Evolutionary conservation across 177 flowering plant genomes (phyloP), one percentile per base, ranked within the genome.

Genomic region (Vitis hybrid): DNA sequence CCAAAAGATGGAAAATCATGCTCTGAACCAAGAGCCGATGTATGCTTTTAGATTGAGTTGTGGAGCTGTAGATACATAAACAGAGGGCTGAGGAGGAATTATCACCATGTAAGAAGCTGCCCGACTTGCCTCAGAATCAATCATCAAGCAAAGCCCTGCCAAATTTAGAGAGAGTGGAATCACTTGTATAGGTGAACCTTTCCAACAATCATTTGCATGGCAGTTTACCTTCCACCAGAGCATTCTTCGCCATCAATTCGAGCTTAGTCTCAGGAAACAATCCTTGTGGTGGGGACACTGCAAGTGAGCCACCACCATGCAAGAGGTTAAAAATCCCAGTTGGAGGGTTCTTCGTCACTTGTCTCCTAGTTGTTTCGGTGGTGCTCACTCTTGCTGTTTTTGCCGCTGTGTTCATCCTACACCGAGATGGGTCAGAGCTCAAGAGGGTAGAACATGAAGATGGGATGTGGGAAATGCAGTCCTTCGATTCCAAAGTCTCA

Each of bases 121-220:
- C 91, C 27, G 95, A 92, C 58, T 73, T 94, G 69, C 90, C 97
- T 0, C 74, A 72, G 15, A 94, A 94, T 72, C 74, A 77, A 50
- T 70, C 92, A 5, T 75, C 89, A 1, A 95, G 98, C 11, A 73
- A 79, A 64, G 84, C 92, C n/a, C 97, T 97, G 7, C 13, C 55
- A 3, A 77, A 78, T 66, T 75, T 91, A 58, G 93, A 91, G 1
- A 56, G 66, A 13, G 77, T 83, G 12, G 84, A 79, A 21, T 88
- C 98, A 0, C 87, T 92, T 5, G 86, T 86, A 52, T 74, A 83
- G 61, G 84, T 94, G 19, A 94, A 94, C 67, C 69, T 94, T 52
- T 92, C 97, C 2, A 79, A 90, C 78, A 94, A 94, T 69, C 82
- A 78, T 56, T 74, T 94, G 57, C 81, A 74, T n/a, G 98, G 97